phyloP scores from a whole-genome alignment of 805 yeast genomes.

The Yueomyces sp. region DNA sequence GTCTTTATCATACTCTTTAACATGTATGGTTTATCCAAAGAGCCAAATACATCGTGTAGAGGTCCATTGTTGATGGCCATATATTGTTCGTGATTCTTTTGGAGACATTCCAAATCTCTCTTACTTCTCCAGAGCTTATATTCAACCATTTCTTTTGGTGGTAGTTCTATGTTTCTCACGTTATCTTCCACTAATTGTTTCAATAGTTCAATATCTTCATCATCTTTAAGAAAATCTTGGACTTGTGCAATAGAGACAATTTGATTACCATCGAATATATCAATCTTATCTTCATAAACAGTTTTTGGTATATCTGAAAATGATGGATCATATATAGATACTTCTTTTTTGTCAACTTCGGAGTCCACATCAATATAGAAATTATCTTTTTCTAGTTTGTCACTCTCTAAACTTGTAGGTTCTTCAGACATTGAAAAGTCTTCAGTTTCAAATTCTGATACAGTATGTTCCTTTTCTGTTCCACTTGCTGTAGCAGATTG shows the following conservation, averaged over 20 bases:
- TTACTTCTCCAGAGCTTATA: slow-evolving; percentile 16
- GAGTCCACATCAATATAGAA: neutral
- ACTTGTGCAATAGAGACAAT: slow-evolving; percentile 28
- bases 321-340: slow-evolving; percentile 34
- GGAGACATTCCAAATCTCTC: slow-evolving; percentile 5
- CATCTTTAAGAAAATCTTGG: slow-evolving; percentile 49
- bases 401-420: neutral
- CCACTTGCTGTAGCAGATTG: neutral
- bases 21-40: slow-evolving; percentile 46
- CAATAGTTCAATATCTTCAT: slow-evolving; percentile 54
- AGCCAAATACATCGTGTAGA: slow-evolving; percentile 23
- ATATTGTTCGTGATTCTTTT: slow-evolving; percentile 7
- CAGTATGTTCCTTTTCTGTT: slow-evolving; percentile 5
- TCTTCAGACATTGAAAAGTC: slow-evolving; percentile 7
- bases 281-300: slow-evolving; percentile 34
- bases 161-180: slow-evolving; percentile 10
- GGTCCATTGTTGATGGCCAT: slow-evolving; percentile 15
- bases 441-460: neutral
- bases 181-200: slow-evolving; percentile 6
- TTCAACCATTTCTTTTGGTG: slow-evolving; percentile 20
- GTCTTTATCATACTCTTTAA: slow-evolving; percentile 66
- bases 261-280: neutral
- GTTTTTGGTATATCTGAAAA: slow-evolving; percentile 35
- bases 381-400: neutral
- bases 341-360: neutral